Evolutionary conservation across 192 early-diverging fungal species (phyloP), one percentile per base, ranked within the genome.

Genomic region (Thamnidium elegans): DNA sequence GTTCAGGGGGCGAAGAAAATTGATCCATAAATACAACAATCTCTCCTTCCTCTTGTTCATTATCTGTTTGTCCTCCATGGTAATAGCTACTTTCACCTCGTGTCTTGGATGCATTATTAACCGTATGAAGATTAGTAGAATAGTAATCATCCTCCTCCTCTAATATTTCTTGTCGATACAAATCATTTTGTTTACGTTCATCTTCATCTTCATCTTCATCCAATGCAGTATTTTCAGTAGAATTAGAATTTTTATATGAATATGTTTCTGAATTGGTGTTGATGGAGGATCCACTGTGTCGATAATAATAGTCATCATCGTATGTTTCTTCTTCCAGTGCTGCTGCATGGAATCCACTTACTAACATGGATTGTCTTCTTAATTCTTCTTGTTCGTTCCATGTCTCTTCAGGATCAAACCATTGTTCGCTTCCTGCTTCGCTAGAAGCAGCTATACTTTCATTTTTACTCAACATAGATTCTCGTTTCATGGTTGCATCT

Each of bases 351-450:
- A 14, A 17, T 6, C 17, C 46, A 23, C 45, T 30, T 0, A n/a
- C 21, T 50, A 15, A 6, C 36, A 39, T 6, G 9, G 63, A 66
- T 21, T 47, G 39, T 20, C 54, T 44, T 6, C 43, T 58, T 17
- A 21, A 10, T 3, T 55, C 45, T 14, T 53, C 65, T 31, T 66
- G 65, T 32, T 55, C 55, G 10, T 20, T 19, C 65, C 65, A 66
- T 19, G 56, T 45, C 0, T 66, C 65, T 17, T 66, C 32, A 11
- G 50, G 51, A 56, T 66, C 65, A 50, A 58, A 66, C 65, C 65
- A 66, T 14, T 66, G 65, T 36, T 66, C 65, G 14, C 65, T 66
- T 0, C 46, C 65, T 11, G 65, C 43, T 48, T 66, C 65, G 36
- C 65, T 66, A 1, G 42, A 55, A 13, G 21, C 43, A 20, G 65